Evolutionary conservation across 192 early-diverging fungal genomes (phyloP), one percentile per base, ranked within the genome.

Genomic region (Mycoemilia scoparia): DNA sequence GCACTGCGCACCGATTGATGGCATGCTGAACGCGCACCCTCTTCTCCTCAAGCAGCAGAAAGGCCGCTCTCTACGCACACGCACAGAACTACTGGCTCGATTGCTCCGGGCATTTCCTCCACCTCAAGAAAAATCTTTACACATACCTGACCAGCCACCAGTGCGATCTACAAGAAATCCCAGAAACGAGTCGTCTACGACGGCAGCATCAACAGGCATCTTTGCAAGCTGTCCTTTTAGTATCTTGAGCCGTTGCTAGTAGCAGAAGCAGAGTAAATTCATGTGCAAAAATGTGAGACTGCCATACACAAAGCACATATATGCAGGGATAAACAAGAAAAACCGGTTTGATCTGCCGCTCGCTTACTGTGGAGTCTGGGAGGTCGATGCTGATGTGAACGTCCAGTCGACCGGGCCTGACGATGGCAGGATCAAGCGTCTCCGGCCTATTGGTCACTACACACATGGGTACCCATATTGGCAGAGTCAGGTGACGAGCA

Each of bases 321-420:
- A 39, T 39, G 12, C 13, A 22, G 7, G 7, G 18, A 41, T 33
- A 16, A 41, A 21, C 21, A 36, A 22, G 31, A 41, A 20, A 13
- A 9, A 34, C n/a, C 16, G 18, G 32, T 25, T 36, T 43, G 24
- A 27, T 25, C 24, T 25, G 4, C 19, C 27, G 5, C 12, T 18
- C 32, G 53, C 54, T 34, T 31, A 57, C 60, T 50, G 76, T 54
- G 19, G 39, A 41, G 29, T 74, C 51, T 9, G 84, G 85, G 2
- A 60, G 23, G 8, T 61, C 57, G 16, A 89, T 57, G 29, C 67
- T 43, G 22, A 89, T 49, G 38, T 77, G 71, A 38, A 84, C 72
- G 48, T 87, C 86, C 23, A 92, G 56, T 7, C 86, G 70, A 14
- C 84, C 85, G 7, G 86, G 84, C 25, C 87, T 70, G 49, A 88